These are phyloP conservation scores for Erodium moschatum DNA, from an alignment of 441 rosid genomes.

Conservation along the genomic window DNA sequence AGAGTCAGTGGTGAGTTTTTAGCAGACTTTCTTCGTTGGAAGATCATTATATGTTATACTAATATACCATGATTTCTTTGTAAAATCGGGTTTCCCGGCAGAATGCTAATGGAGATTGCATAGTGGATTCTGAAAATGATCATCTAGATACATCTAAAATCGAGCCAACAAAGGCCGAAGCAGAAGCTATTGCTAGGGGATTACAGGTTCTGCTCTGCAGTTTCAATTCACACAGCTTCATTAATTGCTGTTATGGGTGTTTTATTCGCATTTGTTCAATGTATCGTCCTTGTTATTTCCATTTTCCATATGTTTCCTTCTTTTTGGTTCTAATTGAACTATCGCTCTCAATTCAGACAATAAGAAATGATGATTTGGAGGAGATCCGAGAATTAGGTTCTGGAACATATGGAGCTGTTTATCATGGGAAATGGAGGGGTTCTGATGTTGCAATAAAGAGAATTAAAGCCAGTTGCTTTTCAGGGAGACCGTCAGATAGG, in stretches of 20 bases:
- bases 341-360: slow-evolving; percentile 42
- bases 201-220: slow-evolving; percentile 51
- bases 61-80: slow-evolving; percentile 11
- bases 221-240: not conserved
- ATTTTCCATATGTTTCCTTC: not conserved
- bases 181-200: slow-evolving; percentile 83
- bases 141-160: slow-evolving; percentile 49
- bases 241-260: too few species aligned
- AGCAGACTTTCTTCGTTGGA: slow-evolving; percentile 17
- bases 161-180: slow-evolving; percentile 93
- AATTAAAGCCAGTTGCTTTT: too few species aligned
- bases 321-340: slow-evolving; percentile 3
- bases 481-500: slow-evolving; percentile 90
- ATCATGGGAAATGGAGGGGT: too few species aligned
- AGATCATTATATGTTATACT: slow-evolving; percentile 17
- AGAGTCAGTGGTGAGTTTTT: slow-evolving; percentile 56
- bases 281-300: slow-evolving; percentile 9
- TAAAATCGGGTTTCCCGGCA: slow-evolving; percentile 29
- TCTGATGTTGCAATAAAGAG: too few species aligned
- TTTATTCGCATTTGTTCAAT: not conserved
- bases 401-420: not conserved
- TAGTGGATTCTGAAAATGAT: slow-evolving; percentile 59
- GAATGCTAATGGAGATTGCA: slow-evolving; percentile 56
- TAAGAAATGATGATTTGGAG: slow-evolving; percentile 81
- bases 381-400: slow-evolving; percentile 80